Base-by-base conservation (phyloP, 164 flowering plant species). In the Saururus chinensis region DNA sequence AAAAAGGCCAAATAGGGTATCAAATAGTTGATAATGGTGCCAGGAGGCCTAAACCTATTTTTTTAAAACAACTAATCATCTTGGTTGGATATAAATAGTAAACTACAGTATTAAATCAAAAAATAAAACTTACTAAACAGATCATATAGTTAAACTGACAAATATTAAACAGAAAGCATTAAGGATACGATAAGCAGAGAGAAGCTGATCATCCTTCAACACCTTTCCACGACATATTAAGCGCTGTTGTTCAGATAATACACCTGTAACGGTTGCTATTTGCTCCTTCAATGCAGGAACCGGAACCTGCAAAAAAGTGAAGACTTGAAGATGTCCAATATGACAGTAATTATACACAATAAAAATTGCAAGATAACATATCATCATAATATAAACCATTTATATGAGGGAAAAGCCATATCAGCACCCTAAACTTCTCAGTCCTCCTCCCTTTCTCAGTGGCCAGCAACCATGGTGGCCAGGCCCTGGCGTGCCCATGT, bases 171-270 rank as follows among this genome's bases (percentile, higher is more conserved):
- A 25, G 20, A 45, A 26, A 24, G 41, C 22, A 19, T 60, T 59
- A 67, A 72, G 88, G 92, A 84, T 90, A 90, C 98, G 96, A 60
- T 93, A 93, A 64, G 98, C 96, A 61, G 97, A 90, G 4, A 93
- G 90, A 19, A 88, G 97, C 62, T 88, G 96, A 71, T 93, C 96
- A 81, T 93, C 98, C 75, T 84, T 93, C 60, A 93, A 72, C 62
- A 93, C 98, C 73, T 80, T 90, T 56, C 98, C 97, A 35, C 93
- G 95, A 60, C 97, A 93, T 70, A 93, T 93, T 42, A 90, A 80
- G 22, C 98, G 88, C 54, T 93, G 98, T 65, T 85, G 95, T 55
- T 86, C 92, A 24, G 97, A 82, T 60, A 85, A 57, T 57, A 90
- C 88, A 45, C 98, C 96, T 56, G 97, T 93, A 25, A 84, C 80